Base-by-base conservation (phyloP, 257 asterid species). In the Apocynum venetum region DNA sequence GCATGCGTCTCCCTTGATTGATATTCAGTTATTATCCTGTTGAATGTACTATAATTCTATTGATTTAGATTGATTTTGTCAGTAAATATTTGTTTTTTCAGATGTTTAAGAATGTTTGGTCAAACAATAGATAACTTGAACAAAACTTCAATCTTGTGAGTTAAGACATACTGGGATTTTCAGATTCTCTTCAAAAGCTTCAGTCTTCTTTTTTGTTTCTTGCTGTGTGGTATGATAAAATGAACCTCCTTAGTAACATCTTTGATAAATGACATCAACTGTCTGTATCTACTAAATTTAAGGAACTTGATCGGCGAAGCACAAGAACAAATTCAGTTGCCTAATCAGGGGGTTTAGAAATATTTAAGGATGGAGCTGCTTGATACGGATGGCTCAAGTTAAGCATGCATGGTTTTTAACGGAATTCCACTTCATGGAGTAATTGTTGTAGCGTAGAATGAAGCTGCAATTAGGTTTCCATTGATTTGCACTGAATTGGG, bases 11-110 rank as follows among this genome's bases (percentile, higher is more conserved):
- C 65, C 68, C 73, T 57, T 52, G 25, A 38, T 80, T 70, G 47
- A 67, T 47, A 1, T 75, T 10, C 57, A n/a, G 55, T 49, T 71
- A 5, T n/a, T 20, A 41, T 47, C 53, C 25, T 68, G 68, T 78
- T 68, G 56, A 53, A 4, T 76, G 43, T 64, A 43, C 35, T 48
- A 59, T 47, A 72, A 80, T 82, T 71, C 75, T 70, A 43, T 35
- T 72, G 12, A 46, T 49, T 10, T 38, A 44, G 47, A 15, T 35
- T 68, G 48, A 19, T 57, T 69, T 15, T 55, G 66, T 47, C 31
- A 55, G 61, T 40, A 38, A 51, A 11, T 36, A 14, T 73, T 14
- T 53, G 3, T 4, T 20, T 53, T 73, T 73, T 73, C 31, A 38
- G 57, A 41, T 44, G 15, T 25, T 19, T n/a, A 12, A 35, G 20